Percentiles rank a stretch among this genome's conserved stretches.
Conservation (phyloP, 2,329 filamentous ascomycete species). For the Xylaria sp. region DNA sequence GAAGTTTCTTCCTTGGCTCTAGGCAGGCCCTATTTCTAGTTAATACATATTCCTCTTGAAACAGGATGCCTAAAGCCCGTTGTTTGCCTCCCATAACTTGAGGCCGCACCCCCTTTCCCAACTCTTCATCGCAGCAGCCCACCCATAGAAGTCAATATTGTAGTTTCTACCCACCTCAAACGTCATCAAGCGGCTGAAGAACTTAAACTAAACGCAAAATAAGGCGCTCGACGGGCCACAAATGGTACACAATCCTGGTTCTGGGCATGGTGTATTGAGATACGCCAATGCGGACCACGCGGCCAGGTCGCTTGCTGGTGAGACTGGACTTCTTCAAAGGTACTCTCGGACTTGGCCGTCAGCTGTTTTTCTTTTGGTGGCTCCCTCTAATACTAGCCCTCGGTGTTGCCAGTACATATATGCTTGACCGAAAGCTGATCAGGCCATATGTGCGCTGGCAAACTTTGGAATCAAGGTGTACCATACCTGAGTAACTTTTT, state of each 20-base stretch:
- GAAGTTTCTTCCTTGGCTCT: neutral
- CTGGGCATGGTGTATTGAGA: too few species aligned
- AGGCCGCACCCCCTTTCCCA: slow-evolving; percentile 12
- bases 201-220: too few species aligned
- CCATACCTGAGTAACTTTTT: neutral
- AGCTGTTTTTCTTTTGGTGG: neutral
- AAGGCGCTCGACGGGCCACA: neutral
- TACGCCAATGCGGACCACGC: neutral
- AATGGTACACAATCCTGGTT: neutral
- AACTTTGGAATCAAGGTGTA: neutral
- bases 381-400: neutral
- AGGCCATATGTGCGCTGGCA: neutral
- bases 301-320: neutral
- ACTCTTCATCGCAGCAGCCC: neutral
- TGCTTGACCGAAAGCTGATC: neutral
- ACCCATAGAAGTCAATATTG: neutral
- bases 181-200: neutral
- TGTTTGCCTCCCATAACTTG: slow-evolving; percentile 15
- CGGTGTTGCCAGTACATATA: neutral
- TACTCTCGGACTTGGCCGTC: neutral
- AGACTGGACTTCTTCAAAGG: neutral
- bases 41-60: slow-evolving; percentile 1
- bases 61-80: neutral
- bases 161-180: neutral
- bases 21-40: neutral